These are phyloP conservation scores for Claviceps sp. DNA, from an alignment of 2,329 filamentous ascomycete species.

Conservation along the genomic window DNA sequence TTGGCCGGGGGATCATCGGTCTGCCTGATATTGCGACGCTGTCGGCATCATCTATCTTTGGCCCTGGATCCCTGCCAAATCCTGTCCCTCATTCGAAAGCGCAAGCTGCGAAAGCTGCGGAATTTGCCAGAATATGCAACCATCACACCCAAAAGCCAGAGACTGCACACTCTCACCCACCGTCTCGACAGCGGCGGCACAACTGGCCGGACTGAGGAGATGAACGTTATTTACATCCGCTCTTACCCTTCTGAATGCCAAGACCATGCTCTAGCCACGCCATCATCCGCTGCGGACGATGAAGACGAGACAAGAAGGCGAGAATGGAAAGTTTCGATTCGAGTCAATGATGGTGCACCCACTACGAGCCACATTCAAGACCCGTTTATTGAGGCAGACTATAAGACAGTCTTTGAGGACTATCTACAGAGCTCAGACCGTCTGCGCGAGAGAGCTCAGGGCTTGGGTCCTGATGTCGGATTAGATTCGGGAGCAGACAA, in stretches of 20 bases:
- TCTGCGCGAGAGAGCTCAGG: slow-evolving; percentile 10
- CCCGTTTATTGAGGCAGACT: slow-evolving; percentile 14
- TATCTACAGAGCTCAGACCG: slow-evolving; percentile 14
- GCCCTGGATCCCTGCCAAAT: slow-evolving; percentile 1
- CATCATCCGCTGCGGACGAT: neutral
- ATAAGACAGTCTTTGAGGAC: slow-evolving; percentile 13
- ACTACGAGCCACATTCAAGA: slow-evolving; percentile 10
- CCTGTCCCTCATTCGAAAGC: slow-evolving; percentile 1
- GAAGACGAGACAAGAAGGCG: slow-evolving; percentile 7
- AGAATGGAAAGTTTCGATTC: slow-evolving; percentile 12
- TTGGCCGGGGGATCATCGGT: neutral
- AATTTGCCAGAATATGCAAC: slow-evolving; percentile 5
- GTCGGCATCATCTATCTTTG: neutral
- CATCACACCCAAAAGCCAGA: slow-evolving; percentile 2
- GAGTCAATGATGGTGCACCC: slow-evolving; percentile 9
- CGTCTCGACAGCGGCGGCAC: neutral
- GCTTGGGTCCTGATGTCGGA: slow-evolving; percentile 6
- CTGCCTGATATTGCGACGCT: neutral
- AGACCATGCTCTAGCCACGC: slow-evolving; percentile 2
- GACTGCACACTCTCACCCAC: slow-evolving; percentile 2
- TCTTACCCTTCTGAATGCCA: slow-evolving; percentile 7
- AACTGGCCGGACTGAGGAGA: slow-evolving; percentile 7
- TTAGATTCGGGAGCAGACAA: neutral
- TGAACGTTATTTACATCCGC: slow-evolving; percentile 11
- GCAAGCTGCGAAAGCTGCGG: slow-evolving; percentile 1